Evolutionary conservation across 179 eudicot species (phyloP), one percentile per base, ranked within the genome.

Genomic region (Camellia oleifera): DNA sequence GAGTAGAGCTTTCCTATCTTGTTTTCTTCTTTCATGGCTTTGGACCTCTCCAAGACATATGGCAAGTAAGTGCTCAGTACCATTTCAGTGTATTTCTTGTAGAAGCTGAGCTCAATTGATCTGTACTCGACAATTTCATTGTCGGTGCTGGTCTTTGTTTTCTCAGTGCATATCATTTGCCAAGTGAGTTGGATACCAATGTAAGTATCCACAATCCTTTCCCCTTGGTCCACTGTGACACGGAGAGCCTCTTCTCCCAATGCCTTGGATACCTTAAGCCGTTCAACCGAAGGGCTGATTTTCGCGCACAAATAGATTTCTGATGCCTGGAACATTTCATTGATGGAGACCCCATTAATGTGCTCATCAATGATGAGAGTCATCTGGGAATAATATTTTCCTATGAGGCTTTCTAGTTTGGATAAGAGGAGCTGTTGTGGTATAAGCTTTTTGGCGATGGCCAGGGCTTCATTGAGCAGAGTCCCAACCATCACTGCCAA

Each of bases 311-410:
- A 84, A 82, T 85, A 87, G 17, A 70, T 42, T 44, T 87, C 83
- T 1, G 87, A 79, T 3, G 85, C 83, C 18, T 81, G 86, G 62
- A 78, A 88, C 70, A 86, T 69, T 57, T 86, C 79, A 81, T 88
- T 88, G 20, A 69, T 81, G 66, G 83, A 69, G 15, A 84, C 76
- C 52, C 82, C 40, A 32, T 32, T 79, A 60, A 54, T 76, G 5
- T 14, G 58, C 54, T 87, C 87, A 26, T 87, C 89, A 67, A 87
- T 69, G 15, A 84, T 75, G 17, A 87, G 85, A 62, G 86, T 84
- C 23, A 87, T 83, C 32, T 81, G 60, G 50, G 75, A 75, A 48
- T 81, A 54, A 3, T 71, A 78, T 2, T 44, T 44, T 9, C 72
- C 61, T 32, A 82, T 67, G 69, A 87, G 74, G 65, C 11, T 42